A percentile compares a stretch with the other conserved stretches of the same genome.
Evolutionary conservation across 1,284 basidiomycete species (phyloP).

Genomic region (Cutaneotrichosporon cutaneum): DNA sequence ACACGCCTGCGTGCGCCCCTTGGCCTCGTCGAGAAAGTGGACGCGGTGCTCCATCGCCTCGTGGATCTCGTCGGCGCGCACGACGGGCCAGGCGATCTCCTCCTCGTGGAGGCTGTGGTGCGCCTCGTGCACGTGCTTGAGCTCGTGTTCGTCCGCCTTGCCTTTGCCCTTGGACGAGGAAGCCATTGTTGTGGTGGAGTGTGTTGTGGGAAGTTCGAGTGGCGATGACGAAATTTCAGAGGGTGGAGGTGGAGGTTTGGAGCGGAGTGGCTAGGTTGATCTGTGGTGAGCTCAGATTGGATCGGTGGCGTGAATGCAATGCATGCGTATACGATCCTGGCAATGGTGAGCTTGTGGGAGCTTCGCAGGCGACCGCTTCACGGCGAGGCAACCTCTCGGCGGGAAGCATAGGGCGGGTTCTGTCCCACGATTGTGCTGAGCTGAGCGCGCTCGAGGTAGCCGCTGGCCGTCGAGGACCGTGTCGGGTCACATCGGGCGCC

Average conservation of each 20-base stretch:
- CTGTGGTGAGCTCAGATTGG: no score
- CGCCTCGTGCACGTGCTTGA: not conserved
- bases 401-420: no score
- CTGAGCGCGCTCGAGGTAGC: no score
- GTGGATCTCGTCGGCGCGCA: slow-evolving; percentile 28
- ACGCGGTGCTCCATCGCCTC: slow-evolving; percentile 22
- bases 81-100: slow-evolving; percentile 15
- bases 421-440: no score
- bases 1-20: slow-evolving; percentile 22
- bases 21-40: slow-evolving; percentile 28
- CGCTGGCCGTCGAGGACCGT: no score
- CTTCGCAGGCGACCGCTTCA: no score
- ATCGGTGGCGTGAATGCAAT: no score
- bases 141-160: not conserved
- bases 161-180: slow-evolving; percentile 8
- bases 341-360: no score
- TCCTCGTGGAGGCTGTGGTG: not conserved
- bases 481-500: no score
- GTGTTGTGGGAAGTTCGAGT: not conserved
- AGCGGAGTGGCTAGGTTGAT: not conserved
- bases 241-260: not conserved
- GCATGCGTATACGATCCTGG: no score
- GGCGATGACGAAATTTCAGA: not conserved
- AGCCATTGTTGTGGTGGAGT: not conserved
- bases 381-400: no score